Conservation (phyloP, 345 rosid species). For the Gossypium thurberi region DNA sequence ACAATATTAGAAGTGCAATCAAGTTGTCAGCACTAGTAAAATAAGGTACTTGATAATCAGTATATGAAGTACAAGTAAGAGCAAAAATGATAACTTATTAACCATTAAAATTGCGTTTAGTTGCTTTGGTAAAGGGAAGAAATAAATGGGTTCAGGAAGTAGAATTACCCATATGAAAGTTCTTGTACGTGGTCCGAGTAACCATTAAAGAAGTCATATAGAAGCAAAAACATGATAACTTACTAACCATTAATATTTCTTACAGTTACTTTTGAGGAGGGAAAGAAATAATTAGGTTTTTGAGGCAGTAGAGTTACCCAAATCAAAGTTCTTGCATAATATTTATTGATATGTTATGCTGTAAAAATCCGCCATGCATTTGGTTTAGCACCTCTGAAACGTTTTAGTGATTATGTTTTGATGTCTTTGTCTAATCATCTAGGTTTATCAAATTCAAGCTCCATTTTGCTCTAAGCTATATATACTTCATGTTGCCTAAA, state of each 20-base stretch:
- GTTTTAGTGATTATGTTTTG: background rate
- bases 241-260: background rate
- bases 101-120: background rate
- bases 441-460: background rate
- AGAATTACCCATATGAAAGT: background rate
- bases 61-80: background rate
- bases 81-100: background rate
- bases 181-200: background rate
- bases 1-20: background rate
- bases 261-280: background rate
- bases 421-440: background rate
- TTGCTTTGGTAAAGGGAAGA: background rate
- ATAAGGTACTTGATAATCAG: background rate
- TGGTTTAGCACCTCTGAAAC: background rate
- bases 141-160: background rate
- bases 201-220: background rate
- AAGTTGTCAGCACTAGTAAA: slow-evolving; percentile 1
- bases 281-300: background rate
- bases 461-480: background rate
- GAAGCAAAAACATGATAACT: background rate
- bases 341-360: background rate
- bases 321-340: background rate
- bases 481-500: background rate
- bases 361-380: background rate
- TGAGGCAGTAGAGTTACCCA: background rate